Evolutionary conservation across 441 rosid genomes (phyloP), one percentile per base, ranked within the genome.

Genomic region (Adansonia gregorii): DNA sequence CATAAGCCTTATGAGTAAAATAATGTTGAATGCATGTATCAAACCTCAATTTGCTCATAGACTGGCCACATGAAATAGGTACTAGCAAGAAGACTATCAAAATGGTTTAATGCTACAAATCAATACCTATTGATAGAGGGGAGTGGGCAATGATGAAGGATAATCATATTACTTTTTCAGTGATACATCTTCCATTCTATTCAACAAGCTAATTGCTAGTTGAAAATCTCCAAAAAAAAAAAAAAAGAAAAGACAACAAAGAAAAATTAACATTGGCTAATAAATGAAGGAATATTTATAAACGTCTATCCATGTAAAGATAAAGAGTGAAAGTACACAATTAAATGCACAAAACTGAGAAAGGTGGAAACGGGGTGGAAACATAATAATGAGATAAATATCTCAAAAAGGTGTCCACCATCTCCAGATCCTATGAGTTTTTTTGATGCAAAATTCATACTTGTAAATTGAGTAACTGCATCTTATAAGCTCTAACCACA

Each of bases 401-500:
- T 98, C 98, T 95, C 97, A 85, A 93, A 95, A 81, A 95, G 92
- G 83, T 92, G 92, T 83, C 86, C 87, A 67, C 90, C 93, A 82
- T 93, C 97, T 84, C 94, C 97, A 82, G 91, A 76, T 86, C 88
- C 97, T 15, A 88, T 76, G 74, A 83, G 80, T 39, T 86, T 89
- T 81, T 83, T 83, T 3, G 89, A 79, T 65, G 84, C 52, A 85
- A 80, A 82, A 79, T 88, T 85, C 87, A 81, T 85, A 56, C 82
- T 86, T 60, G 94, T 92, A 86, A 93, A 86, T 52, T 78, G 86
- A 80, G 90, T 79, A 84, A 95, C 89, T 27, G 87, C 83, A 86
- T 94, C 98, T 86, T 90, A 94, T 79, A 94, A 88, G 81, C 89
- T 88, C 99, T 95, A 92, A 51, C 43, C 74, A 73, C 20, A 41